Conservation (phyloP, 345 rosid species). For the Citrus medica region DNA sequence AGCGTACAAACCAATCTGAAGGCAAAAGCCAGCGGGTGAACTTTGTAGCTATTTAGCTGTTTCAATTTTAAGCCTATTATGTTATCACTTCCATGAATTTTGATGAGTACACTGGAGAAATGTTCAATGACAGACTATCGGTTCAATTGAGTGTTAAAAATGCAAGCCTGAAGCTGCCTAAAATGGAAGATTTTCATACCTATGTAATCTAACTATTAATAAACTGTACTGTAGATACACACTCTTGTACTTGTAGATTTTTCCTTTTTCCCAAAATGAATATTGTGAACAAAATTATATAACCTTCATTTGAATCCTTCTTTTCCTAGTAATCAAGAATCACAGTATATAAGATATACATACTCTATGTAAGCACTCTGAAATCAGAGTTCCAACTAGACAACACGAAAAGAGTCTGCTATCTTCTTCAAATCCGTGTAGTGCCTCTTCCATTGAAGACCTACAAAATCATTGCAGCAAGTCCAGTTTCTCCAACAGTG, state of each 20-base stretch:
- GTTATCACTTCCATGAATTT: neutral
- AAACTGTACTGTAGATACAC: neutral
- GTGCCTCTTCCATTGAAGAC: conserved; percentile 97
- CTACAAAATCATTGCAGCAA: conserved; percentile 27
- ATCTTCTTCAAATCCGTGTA: conserved; percentile 85
- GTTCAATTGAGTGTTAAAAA: neutral
- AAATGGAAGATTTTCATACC: neutral
- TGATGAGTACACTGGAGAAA: neutral
- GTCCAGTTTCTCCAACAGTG: neutral
- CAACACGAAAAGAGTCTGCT: conserved; percentile 82
- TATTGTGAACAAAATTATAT: neutral
- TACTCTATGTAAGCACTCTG: neutral
- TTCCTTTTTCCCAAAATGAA: neutral
- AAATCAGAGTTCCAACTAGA: conserved; percentile 25
- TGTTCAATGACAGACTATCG: neutral
- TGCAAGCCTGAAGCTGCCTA: neutral
- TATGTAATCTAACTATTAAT: neutral
- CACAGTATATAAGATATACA: neutral
- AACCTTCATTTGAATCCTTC: neutral
- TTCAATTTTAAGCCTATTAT: neutral
- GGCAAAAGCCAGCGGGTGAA: neutral
- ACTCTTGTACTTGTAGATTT: neutral
- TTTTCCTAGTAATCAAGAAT: neutral
- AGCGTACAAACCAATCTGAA: neutral
- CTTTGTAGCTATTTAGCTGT: neutral